Base-by-base conservation (phyloP, 805 yeast genomes). In the Metschnikowia dekortorum region DNA sequence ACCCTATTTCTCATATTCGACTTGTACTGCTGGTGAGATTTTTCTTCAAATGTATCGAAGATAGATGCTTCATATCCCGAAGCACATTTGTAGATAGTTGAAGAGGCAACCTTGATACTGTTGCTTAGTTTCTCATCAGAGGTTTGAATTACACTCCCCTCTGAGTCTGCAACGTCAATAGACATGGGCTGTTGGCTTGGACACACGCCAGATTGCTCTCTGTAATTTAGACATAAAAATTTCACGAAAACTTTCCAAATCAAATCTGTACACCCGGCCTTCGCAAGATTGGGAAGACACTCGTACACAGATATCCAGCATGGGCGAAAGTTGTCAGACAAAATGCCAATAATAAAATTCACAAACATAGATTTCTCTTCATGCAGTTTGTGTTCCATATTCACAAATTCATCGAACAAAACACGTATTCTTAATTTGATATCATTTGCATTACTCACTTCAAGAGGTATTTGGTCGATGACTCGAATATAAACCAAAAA, bases 281-380 rank as follows among this genome's bases (percentile, higher is more conserved):
- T 47, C 26, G 73, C 66, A 8, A 85, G 65, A 3, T 65, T 60
- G 1, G 83, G 80, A 4, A 88, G 61, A 4, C 79, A 76, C 53
- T 85, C 92, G 48, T 75, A 69, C 1, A 87, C 86, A 5, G 86
- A 89, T 16, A 80, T 78, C 96, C 96, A 90, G 11, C 86, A 76
- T 0, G 98, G 98, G 49, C 89, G 86, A 58, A 92, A 89, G 51
- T 81, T 79, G 33, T 83, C 83, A 4, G 89, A 74, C 39, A 91
- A 67, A 52, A 87, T 75, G 33, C 98, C 98, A 48, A 73, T 62
- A 22, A 66, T 46, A 46, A 58, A 73, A 30, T 61, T 57, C 39
- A 46, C 39, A 44, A 32, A 44, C 26, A 39, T 32, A 6, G 9
- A 33, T 8, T 33, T 42, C 26, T 42, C 45, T 33, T 42, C 45